Conservation (phyloP, 495 filamentous ascomycete species). For the Lepidopterella palustris region DNA sequence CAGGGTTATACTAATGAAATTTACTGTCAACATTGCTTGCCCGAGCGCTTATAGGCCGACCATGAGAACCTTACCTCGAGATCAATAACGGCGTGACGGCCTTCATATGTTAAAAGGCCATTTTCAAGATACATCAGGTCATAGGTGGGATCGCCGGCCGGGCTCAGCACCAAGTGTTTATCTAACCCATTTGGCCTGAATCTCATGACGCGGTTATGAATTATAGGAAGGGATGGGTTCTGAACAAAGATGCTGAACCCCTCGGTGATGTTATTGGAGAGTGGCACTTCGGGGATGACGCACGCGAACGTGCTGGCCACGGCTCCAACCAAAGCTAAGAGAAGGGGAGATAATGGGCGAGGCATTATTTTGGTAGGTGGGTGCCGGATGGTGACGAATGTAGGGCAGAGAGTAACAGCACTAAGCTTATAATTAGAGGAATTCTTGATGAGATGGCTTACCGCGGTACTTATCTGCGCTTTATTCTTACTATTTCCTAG, state of each 20-base stretch:
- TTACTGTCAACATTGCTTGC: not conserved
- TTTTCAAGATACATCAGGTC: conserved; percentile 42
- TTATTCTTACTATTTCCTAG: not conserved
- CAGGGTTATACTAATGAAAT: conserved; percentile 40
- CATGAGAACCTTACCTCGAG: conserved; percentile 38
- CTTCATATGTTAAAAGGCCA: conserved; percentile 38
- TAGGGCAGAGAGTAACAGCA: not conserved
- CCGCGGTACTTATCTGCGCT: not conserved
- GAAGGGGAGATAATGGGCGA: not conserved
- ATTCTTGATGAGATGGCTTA: not conserved
- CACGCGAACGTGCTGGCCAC: conserved; percentile 34
- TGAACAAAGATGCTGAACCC: conserved; percentile 45
- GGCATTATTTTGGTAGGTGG: not conserved
- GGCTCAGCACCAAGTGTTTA: conserved; percentile 45
- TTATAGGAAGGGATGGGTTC: conserved; percentile 42
- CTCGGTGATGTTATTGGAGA: conserved; percentile 39
- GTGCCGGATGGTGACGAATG: not conserved
- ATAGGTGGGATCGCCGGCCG: conserved; percentile 42
- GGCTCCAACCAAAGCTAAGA: conserved; percentile 4
- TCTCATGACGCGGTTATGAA: conserved; percentile 48
- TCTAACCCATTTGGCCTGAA: conserved; percentile 46
- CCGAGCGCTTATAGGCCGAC: not conserved
- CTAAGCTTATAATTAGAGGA: not conserved
- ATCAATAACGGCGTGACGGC: conserved; percentile 42
- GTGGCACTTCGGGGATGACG: conserved; percentile 35